Conservation (phyloP, 2,329 filamentous ascomycete species). For the Fusarium falciforme region DNA sequence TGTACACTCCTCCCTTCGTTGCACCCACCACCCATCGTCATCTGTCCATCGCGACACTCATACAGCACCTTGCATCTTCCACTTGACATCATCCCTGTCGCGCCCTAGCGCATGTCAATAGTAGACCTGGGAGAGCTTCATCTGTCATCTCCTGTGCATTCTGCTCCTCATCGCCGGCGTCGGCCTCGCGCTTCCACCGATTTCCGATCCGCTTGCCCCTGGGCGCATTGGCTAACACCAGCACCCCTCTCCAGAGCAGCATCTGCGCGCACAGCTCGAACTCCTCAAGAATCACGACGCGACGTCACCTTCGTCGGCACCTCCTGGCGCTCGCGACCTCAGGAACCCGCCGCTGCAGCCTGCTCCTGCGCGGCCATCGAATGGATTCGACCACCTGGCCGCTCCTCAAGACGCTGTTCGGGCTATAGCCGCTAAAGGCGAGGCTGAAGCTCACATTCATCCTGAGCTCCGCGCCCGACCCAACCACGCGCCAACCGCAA, state of each 20-base stretch:
- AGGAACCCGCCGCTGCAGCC: slow-evolving; percentile 46
- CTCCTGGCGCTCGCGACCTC: slow-evolving; percentile 45
- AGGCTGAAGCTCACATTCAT: slow-evolving; percentile 60
- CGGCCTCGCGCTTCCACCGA: slow-evolving; percentile 23
- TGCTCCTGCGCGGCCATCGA: slow-evolving; percentile 49
- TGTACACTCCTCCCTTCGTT: slow-evolving; percentile 14
- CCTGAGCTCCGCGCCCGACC: slow-evolving; percentile 57
- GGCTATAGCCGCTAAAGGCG: slow-evolving; percentile 49
- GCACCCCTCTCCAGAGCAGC: slow-evolving; percentile 50
- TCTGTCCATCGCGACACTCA: slow-evolving; percentile 33
- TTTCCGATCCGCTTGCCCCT: slow-evolving; percentile 30
- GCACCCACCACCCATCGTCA: slow-evolving; percentile 1
- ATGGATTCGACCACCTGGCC: slow-evolving; percentile 59
- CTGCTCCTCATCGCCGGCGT: slow-evolving; percentile 19
- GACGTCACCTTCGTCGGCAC: slow-evolving; percentile 45
- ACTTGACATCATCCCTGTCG: slow-evolving; percentile 41
- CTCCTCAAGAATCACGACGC: slow-evolving; percentile 55
- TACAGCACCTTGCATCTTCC: slow-evolving; percentile 29
- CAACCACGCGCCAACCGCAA: slow-evolving; percentile 44
- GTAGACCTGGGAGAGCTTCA: slow-evolving; percentile 17
- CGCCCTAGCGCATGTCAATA: slow-evolving; percentile 32
- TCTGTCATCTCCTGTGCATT: slow-evolving; percentile 13
- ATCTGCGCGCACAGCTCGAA: slow-evolving; percentile 58
- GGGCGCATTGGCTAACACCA: slow-evolving; percentile 40
- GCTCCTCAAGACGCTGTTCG: slow-evolving; percentile 50